phyloP scores from a whole-genome alignment of 495 filamentous ascomycete genomes.

The Penicillium steckii region DNA sequence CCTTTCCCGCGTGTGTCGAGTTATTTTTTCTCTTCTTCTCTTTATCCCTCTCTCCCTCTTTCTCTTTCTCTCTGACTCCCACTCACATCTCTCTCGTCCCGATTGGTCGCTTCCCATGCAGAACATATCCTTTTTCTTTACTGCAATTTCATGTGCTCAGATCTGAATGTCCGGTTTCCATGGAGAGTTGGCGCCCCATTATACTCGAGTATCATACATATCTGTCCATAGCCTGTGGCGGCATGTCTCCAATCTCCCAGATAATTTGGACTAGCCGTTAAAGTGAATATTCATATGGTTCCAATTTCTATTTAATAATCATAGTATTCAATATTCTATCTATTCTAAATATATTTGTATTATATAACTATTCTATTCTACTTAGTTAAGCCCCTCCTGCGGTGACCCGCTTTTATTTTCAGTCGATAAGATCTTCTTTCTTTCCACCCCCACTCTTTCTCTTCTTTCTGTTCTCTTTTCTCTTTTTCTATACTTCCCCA shows the following conservation, averaged over 20 bases:
- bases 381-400: neutral
- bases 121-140: constrained; percentile 21
- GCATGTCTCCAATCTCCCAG: constrained; percentile 2
- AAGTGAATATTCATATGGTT: constrained; percentile 1
- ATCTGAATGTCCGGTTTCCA: constrained; percentile 21
- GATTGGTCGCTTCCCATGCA: constrained; percentile 11
- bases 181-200: constrained; percentile 20
- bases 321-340: neutral
- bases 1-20: constrained; percentile 2
- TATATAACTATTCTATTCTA: too few relatives aligned
- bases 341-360: too few relatives aligned
- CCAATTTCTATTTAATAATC: neutral
- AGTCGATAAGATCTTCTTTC: constrained; percentile 16
- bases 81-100: constrained; percentile 3
- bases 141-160: constrained; percentile 27
- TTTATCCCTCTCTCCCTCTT: constrained; percentile 8
- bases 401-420: constrained; percentile 19
- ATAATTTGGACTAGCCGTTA: constrained; percentile 1
- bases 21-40: constrained; percentile 5
- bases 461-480: neutral
- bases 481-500: neutral
- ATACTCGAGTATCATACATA: constrained; percentile 21
- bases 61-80: too few relatives aligned
- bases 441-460: constrained; percentile 9
- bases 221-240: constrained; percentile 20